phyloP scores from a whole-genome alignment of 2,329 filamentous ascomycete species.

The Fusarium nematophilum region DNA sequence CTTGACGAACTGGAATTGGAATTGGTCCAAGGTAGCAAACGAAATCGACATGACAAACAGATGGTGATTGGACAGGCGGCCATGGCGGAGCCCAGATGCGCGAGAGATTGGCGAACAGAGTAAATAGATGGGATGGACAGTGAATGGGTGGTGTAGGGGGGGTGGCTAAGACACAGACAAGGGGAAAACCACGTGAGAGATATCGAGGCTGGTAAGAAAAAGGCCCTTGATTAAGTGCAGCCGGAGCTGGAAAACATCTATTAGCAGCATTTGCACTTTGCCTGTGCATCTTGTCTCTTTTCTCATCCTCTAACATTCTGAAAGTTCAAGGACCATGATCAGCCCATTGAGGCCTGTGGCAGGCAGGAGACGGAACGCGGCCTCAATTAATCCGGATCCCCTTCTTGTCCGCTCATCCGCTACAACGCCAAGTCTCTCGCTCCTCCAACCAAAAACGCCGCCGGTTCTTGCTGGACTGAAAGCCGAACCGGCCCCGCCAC shows the following conservation, averaged over 20 bases:
- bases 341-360: neutral
- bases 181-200: neutral
- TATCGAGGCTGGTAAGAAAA: neutral
- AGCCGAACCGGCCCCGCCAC: slow-evolving; percentile 41
- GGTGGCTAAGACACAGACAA: neutral
- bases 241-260: neutral
- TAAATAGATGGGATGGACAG: slow-evolving; percentile 17
- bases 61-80: slow-evolving; percentile 19
- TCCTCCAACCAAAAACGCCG: neutral
- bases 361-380: slow-evolving; percentile 19
- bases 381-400: slow-evolving; percentile 27
- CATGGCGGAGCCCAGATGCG: neutral
- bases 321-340: neutral
- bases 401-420: slow-evolving; percentile 4
- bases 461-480: slow-evolving; percentile 22
- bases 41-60: slow-evolving; percentile 19
- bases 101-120: slow-evolving; percentile 9
- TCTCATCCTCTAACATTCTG: neutral
- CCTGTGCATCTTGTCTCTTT: slow-evolving; percentile 6
- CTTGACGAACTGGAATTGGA: too few species aligned
- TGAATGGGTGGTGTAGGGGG: slow-evolving; percentile 19
- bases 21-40: slow-evolving; percentile 8
- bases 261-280: neutral
- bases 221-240: neutral
- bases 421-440: slow-evolving; percentile 19